A percentile compares a stretch with the other conserved stretches of the same genome.
phyloP scores from a whole-genome alignment of 176 grass and related monocot species.

The Dactylis glomerata region DNA sequence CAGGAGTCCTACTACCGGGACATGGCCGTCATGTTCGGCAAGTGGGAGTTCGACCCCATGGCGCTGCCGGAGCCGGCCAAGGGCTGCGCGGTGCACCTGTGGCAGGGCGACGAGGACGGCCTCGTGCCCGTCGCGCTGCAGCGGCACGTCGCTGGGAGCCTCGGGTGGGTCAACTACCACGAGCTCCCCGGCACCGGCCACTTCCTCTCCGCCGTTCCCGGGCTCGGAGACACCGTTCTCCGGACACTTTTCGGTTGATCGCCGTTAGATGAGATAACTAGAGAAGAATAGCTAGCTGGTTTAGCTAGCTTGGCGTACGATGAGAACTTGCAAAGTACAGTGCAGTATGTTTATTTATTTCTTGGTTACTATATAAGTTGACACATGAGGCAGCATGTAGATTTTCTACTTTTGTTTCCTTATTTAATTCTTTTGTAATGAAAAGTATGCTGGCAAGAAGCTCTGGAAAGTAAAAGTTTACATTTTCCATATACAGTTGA shows the following conservation, averaged over 20 bases:
- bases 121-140: slow-evolving; percentile 64
- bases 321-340: background rate
- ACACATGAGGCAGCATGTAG: slow-evolving; percentile 10
- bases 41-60: slow-evolving; percentile 82
- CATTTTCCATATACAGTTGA: background rate
- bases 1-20: slow-evolving; percentile 67
- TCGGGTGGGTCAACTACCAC: slow-evolving; percentile 60
- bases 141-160: slow-evolving; percentile 46
- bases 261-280: background rate
- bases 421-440: background rate
- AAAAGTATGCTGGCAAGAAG: slow-evolving; percentile 1
- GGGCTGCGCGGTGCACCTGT: slow-evolving; percentile 56
- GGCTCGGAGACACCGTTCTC: slow-evolving; percentile 54
- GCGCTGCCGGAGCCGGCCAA: slow-evolving; percentile 37
- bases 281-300: background rate
- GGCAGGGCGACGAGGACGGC: slow-evolving; percentile 76
- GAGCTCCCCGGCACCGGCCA: slow-evolving; percentile 59
- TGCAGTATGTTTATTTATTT: background rate
- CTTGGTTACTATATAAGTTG: background rate
- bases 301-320: slow-evolving; percentile 10
- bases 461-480: background rate
- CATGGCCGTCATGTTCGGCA: slow-evolving; percentile 72
- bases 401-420: background rate
- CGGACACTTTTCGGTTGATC: slow-evolving; percentile 48
- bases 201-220: slow-evolving; percentile 44